Base-by-base conservation (phyloP, 495 filamentous ascomycete genomes). In the Annulohypoxylon bovei region DNA sequence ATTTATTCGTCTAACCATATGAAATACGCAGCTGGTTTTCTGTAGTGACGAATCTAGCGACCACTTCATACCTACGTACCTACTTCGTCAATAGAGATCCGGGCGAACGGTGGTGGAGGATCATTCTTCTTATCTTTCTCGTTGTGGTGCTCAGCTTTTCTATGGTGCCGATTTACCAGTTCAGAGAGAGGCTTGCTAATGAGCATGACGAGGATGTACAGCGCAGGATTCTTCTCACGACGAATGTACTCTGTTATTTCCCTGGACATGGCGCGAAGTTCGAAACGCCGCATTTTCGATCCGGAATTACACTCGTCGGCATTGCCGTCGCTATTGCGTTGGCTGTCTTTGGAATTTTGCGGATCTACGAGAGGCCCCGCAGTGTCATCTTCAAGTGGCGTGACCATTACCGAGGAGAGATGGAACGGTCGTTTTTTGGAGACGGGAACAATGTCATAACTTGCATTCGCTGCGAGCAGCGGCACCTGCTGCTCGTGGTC, bases 401-500 rank as follows among this genome's bases (percentile, higher is more conserved):
- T 7, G 66, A 70, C 20, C 70, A 68, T 25, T 72, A 61, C 18
- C 55, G 67, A 9, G 71, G 67, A 4, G 71, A 73, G 47, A 67
- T 72, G 65, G 55, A 68, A 30, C 70, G 57, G 28, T 73, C 66
- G 4, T 70, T 73, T 9, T 66, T 73, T 14, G 71, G 66, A 30
- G 65, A 70, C 14, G 65, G 71, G 2, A 66, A 67, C 32, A 50
- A 33, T n/a, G 62, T 73, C 50, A 67, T 70, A 58, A 70, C 70
- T 20, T 73, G 71, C 57, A 67, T 73, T 40, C 71, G 71, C 18
- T 73, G 71, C 56, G 71, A 73, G 35, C 71, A 73, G 30, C 61
- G 71, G 3, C 66, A 70, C 23, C n/a, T 69, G 46, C 59, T 73
- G 11, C 57, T 73, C 14, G 56, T 73, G 16, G 62, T 70, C 20